Evolutionary conservation across 371 early-diverging fungal species (phyloP).

Genomic region (Lichtheimia hyalospora): DNA sequence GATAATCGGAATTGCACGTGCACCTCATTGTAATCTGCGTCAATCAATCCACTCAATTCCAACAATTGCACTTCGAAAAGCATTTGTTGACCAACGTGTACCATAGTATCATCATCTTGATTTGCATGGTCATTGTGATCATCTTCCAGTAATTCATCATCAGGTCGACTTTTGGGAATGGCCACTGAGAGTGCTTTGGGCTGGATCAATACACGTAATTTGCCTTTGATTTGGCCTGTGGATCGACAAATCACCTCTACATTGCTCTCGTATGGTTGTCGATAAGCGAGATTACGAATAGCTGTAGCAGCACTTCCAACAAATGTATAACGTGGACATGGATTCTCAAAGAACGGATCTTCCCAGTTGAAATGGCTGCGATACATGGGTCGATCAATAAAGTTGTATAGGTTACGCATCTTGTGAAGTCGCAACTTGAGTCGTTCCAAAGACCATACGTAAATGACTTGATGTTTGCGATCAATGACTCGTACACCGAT

Average conservation of each 20-base stretch:
- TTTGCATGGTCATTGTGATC: neutral
- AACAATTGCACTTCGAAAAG: slow-evolving; percentile 75
- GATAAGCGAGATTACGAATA: slow-evolving; percentile 51
- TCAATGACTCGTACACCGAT: slow-evolving; percentile 75
- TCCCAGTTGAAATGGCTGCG: slow-evolving; percentile 70
- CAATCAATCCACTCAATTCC: slow-evolving; percentile 66
- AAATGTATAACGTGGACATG: slow-evolving; percentile 63
- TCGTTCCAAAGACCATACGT: slow-evolving; percentile 74
- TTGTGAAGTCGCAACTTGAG: slow-evolving; percentile 64
- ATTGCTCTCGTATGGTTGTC: slow-evolving; percentile 49
- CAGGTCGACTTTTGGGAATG: slow-evolving; percentile 5
- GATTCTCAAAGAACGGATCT: slow-evolving; percentile 72
- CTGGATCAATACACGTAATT: slow-evolving; percentile 43
- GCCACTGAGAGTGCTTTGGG: slow-evolving; percentile 48
- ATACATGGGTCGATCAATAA: slow-evolving; percentile 69
- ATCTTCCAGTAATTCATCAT: slow-evolving; percentile 3
- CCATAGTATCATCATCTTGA: slow-evolving; percentile 6
- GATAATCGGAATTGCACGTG: slow-evolving; percentile 80
- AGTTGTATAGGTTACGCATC: slow-evolving; percentile 78
- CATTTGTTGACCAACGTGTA: slow-evolving; percentile 56
- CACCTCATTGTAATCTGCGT: slow-evolving; percentile 65
- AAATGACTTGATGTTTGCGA: slow-evolving; percentile 64
- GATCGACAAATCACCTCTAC: slow-evolving; percentile 61
- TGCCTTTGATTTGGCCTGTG: slow-evolving; percentile 57
- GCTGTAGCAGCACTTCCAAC: slow-evolving; percentile 64